Percentiles rank a stretch among this genome's conserved stretches.
These are phyloP conservation scores for Cicer pinnatifidum DNA, from an alignment of 306 rosid genomes.

Conservation along the genomic window DNA sequence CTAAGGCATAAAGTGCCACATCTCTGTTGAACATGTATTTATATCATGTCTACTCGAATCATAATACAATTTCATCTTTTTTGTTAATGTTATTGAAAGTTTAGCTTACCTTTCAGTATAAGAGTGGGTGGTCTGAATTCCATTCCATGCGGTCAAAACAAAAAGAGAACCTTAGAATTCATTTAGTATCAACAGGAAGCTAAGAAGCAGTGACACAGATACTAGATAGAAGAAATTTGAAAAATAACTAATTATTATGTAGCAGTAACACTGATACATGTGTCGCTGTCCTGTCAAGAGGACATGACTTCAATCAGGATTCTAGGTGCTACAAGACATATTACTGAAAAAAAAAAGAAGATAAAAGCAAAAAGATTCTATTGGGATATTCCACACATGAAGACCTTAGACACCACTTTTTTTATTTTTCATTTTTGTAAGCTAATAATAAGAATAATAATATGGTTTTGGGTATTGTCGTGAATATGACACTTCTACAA, in stretches of 20 bases:
- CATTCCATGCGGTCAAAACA: conserved; percentile 36
- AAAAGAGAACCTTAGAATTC: conserved; percentile 31
- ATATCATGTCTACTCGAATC: neutral
- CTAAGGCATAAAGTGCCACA: conserved; percentile 83
- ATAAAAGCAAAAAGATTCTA: neutral
- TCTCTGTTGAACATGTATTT: conserved; percentile 59
- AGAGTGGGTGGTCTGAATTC: conserved; percentile 57
- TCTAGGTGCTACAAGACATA: neutral
- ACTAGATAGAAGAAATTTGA: too few species aligned
- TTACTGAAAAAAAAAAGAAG: neutral
- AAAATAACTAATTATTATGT: too few species aligned
- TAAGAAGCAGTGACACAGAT: too few species aligned
- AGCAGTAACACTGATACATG: too few species aligned
- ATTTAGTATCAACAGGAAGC: neutral
- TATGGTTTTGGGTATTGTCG: neutral
- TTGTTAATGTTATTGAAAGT: neutral
- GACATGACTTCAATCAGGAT: too few species aligned
- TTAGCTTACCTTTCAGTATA: conserved; percentile 75
- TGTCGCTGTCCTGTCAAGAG: too few species aligned
- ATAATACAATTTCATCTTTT: neutral
- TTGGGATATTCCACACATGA: conserved; percentile 9
- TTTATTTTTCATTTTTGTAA: neutral
- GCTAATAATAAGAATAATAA: neutral
- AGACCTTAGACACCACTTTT: neutral
- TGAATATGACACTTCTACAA: conserved; percentile 26